phyloP scores from a whole-genome alignment of 1,139 yeast genomes.

The Hemisphaericaspora xylanilytica region DNA sequence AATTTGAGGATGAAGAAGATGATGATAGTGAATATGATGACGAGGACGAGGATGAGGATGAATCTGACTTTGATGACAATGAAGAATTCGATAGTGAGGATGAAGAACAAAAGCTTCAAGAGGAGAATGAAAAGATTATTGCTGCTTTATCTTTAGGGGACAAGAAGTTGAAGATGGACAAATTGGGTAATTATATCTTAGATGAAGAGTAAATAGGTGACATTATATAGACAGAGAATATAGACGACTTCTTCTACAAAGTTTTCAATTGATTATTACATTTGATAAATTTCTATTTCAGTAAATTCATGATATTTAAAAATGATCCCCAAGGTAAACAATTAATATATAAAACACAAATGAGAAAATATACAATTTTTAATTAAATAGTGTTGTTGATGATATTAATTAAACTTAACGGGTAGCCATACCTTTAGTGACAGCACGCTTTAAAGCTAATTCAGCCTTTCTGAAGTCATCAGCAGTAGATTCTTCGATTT shows the following conservation, averaged over 20 bases:
- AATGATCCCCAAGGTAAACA: slow-evolving; percentile 6
- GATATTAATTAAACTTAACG: slow-evolving; percentile 56
- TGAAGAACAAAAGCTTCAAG: slow-evolving; percentile 37
- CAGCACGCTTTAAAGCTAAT: slow-evolving; percentile 98
- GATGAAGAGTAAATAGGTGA: slow-evolving; percentile 32
- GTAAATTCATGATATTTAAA: slow-evolving; percentile 4
- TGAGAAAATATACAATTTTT: slow-evolving; percentile 16
- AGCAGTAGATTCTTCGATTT: slow-evolving; percentile 93
- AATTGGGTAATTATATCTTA: slow-evolving; percentile 73
- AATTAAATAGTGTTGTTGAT: slow-evolving; percentile 5
- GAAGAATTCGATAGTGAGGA: slow-evolving; percentile 32
- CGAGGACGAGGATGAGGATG: slow-evolving; percentile 30
- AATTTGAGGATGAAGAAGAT: slow-evolving; percentile 28
- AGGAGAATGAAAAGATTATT: slow-evolving; percentile 71
- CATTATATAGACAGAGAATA: background rate
- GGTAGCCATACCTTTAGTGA: slow-evolving; percentile 98
- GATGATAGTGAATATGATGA: slow-evolving; percentile 32
- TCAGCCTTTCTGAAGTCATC: slow-evolving; percentile 99
- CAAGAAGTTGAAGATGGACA: slow-evolving; percentile 68
- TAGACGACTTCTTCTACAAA: too few relatives aligned
- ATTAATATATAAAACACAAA: slow-evolving; percentile 7
- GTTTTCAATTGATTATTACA: too few relatives aligned
- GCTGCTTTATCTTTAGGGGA: slow-evolving; percentile 65
- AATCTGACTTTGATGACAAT: slow-evolving; percentile 26
- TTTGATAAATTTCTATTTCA: slow-evolving; percentile 11